Percentiles rank a stretch among this genome's conserved stretches.
Conservation (phyloP, 257 asterid species). For the Voacanga thouarsii region DNA sequence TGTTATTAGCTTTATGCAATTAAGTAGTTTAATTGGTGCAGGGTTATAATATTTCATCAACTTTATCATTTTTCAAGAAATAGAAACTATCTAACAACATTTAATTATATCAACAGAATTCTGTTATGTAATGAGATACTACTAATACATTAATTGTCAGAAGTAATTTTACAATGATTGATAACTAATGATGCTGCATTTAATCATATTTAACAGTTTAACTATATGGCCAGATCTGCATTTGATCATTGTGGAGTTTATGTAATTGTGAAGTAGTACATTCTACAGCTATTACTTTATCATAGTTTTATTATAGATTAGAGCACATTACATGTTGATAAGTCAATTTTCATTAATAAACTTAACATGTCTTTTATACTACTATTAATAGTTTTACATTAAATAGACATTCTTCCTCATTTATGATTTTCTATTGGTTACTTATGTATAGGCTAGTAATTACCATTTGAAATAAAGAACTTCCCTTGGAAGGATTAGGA, state of each 20-base stretch:
- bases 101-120: too few relatives aligned
- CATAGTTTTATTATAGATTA: background rate
- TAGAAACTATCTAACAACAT: too few relatives aligned
- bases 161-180: background rate
- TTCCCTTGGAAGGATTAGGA: background rate
- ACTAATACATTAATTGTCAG: background rate
- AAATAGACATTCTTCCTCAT: background rate
- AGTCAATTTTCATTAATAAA: background rate
- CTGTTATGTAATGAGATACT: background rate
- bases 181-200: background rate
- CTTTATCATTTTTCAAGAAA: background rate
- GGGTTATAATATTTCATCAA: background rate
- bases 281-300: too few relatives aligned
- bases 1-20: background rate
- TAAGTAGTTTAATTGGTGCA: background rate
- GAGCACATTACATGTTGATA: background rate
- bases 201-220: background rate
- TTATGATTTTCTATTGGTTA: background rate
- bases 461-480: background rate
- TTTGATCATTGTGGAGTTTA: background rate
- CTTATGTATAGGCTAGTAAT: background rate
- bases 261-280: background rate
- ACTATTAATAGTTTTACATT: too few relatives aligned
- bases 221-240: background rate
- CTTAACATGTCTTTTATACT: too few relatives aligned